Base-by-base conservation (phyloP, 2,329 filamentous ascomycete genomes). In the Xylaria sp. region DNA sequence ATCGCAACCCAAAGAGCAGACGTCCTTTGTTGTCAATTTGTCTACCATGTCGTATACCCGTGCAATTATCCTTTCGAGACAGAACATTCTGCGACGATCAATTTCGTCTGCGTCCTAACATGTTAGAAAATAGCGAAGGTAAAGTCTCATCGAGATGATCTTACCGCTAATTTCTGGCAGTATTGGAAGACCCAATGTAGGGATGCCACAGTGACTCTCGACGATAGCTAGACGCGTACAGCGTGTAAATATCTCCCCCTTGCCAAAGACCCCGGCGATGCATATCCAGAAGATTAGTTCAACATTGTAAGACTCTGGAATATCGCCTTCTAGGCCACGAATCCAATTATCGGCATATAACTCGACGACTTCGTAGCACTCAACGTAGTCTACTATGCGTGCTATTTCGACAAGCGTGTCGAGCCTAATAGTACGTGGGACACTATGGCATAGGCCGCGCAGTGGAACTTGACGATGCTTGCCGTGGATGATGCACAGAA, bases 401-500 rank as follows among this genome's bases (percentile, higher is more conserved):
- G 64, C 33, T 26, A 66, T 17, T 11, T 62, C 64, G n/a, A 56
- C 20, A 1, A 66, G 48, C 5, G 7, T 9, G 6, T 49, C 3
- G 4, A 66, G 23, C 2, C n/a, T 2, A 23, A 65, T 15, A 6
- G 7, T 31, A 7, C 2, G 10, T 17, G 38, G 38, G 13, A 40
- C 5, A 15, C 0, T 13, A 40, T 1, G 0, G 4, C 15, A 4
- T 1, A 5, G 1, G n/a, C 2, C 20, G n/a, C 5, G 23, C 28
- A 28, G 5, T 10, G 4, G 20, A 20, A 26, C 23, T 23, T 23
- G 23, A 23, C 23, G 23, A 23, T 58, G 6, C n/a, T 33, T 42
- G 40, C 17, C 15, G 15, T 66, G 64, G 13, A 66, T 62, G n/a
- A 57, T 13, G n/a, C 5, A 36, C 31, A 66, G 7, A n/a, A 62